A percentile compares a stretch with the other conserved stretches of the same genome.
Evolutionary conservation across 306 rosid genomes (phyloP).

Genomic region (Quercus gilva): DNA sequence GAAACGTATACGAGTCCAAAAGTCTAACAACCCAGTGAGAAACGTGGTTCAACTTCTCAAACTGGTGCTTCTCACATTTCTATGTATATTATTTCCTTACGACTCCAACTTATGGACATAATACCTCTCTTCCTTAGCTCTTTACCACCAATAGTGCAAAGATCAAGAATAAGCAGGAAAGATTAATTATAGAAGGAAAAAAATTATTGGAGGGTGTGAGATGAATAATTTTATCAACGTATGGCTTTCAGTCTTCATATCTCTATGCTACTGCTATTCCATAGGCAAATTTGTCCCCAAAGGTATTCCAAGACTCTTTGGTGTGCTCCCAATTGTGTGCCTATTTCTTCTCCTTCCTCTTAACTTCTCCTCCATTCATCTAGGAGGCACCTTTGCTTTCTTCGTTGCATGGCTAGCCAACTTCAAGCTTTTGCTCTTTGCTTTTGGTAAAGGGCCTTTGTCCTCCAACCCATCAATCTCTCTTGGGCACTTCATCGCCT

Average conservation of each 20-base stretch:
- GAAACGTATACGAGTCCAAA: too few relatives aligned
- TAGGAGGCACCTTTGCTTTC: conserved; percentile 30
- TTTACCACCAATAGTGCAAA: not conserved
- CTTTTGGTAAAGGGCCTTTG: conserved; percentile 36
- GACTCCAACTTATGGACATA: not conserved
- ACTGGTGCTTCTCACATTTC: not conserved
- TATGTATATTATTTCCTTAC: not conserved
- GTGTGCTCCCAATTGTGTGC: conserved; percentile 17
- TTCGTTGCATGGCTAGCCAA: conserved; percentile 44
- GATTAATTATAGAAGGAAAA: not conserved
- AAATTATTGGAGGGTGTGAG: conserved; percentile 29
- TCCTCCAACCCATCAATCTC: not conserved
- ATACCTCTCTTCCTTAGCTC: not conserved
- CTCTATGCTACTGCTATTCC: conserved; percentile 32
- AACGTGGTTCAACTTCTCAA: not conserved
- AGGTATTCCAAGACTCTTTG: conserved; percentile 23
- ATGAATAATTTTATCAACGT: conserved; percentile 25
- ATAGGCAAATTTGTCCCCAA: conserved; percentile 20
- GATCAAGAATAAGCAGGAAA: not conserved
- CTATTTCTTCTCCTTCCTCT: conserved; percentile 39
- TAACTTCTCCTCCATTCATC: conserved; percentile 20
- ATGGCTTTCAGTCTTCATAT: conserved; percentile 19
- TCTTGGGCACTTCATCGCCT: not conserved
- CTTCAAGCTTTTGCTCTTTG: conserved; percentile 50
- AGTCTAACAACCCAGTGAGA: too few relatives aligned